Evolutionary conservation across 2,329 filamentous ascomycete genomes (phyloP).

Genomic region (Colletotrichum liriopes): DNA sequence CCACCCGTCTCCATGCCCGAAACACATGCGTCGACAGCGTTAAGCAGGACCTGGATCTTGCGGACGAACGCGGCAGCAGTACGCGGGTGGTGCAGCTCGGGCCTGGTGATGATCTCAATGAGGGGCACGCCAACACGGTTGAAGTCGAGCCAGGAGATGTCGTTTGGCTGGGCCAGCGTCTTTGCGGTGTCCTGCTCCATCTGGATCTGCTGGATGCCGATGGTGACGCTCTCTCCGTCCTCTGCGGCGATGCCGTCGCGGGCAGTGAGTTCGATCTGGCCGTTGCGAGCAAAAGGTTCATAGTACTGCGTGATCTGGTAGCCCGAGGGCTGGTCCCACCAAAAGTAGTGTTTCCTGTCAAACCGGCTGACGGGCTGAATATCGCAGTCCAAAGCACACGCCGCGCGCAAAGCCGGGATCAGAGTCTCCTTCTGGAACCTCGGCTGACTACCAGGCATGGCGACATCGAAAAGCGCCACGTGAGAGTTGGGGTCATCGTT

Average conservation of each 20-base stretch:
- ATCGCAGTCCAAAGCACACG: constrained; percentile 85
- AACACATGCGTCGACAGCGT: constrained; percentile 86
- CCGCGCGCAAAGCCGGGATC: constrained; percentile 91
- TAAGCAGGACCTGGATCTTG: constrained; percentile 88
- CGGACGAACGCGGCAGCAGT: constrained; percentile 91
- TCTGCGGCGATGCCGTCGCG: constrained; percentile 86
- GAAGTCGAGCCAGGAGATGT: constrained; percentile 87
- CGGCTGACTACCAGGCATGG: constrained; percentile 91
- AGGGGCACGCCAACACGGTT: constrained; percentile 93
- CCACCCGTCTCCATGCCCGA: constrained; percentile 95
- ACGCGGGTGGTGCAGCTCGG: constrained; percentile 87
- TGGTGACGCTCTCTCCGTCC: constrained; percentile 77
- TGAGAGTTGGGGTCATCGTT: constrained; percentile 85
- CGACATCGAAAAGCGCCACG: constrained; percentile 89
- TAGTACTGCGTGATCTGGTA: constrained; percentile 99
- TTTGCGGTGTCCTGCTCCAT: constrained; percentile 99
- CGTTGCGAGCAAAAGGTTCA: constrained; percentile 78
- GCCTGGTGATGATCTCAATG: constrained; percentile 94
- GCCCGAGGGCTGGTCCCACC: constrained; percentile 96
- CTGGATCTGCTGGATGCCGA: constrained; percentile 94
- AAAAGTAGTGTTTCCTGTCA: constrained; percentile 98
- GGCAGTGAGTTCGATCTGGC: constrained; percentile 77
- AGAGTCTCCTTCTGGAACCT: constrained; percentile 86
- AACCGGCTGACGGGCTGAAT: constrained; percentile 86
- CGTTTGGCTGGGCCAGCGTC: constrained; percentile 83